A percentile compares a stretch with the other conserved stretches of the same genome.
Conservation (phyloP, 352 stramenopile species). For the Phytophthora kernoviae region DNA sequence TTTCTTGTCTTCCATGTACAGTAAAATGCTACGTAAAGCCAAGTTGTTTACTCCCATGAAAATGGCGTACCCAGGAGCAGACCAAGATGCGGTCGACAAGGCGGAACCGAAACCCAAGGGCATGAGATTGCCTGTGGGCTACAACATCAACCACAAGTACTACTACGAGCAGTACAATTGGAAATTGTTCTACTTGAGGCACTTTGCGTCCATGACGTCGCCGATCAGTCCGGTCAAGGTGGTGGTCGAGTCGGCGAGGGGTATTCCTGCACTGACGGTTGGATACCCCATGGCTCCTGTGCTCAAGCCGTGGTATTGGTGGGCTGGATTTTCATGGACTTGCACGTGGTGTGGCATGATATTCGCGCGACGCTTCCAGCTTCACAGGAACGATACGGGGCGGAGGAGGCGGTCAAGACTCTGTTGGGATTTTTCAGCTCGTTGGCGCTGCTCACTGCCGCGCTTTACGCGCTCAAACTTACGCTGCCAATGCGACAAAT, state of each 20-base stretch:
- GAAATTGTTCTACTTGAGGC: conserved; percentile 85
- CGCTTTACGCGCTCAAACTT: conserved; percentile 70
- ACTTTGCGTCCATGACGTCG: conserved; percentile 89
- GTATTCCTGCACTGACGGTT: conserved; percentile 80
- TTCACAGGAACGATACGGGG: conserved; percentile 69
- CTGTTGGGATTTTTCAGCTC: conserved; percentile 58
- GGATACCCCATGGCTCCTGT: conserved; percentile 88
- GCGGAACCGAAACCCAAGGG: conserved; percentile 52
- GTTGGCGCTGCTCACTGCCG: conserved; percentile 61
- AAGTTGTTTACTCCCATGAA: conserved; percentile 75
- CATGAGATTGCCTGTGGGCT: conserved; percentile 85
- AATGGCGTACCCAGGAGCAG: conserved; percentile 23
- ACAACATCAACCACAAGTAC: conserved; percentile 94
- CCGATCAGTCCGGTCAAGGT: conserved; percentile 85
- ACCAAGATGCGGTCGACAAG: conserved; percentile 47
- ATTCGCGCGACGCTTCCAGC: conserved; percentile 76
- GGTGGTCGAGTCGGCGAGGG: conserved; percentile 79
- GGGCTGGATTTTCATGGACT: conserved; percentile 79
- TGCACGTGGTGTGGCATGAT: conserved; percentile 86
- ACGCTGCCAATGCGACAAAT: conserved; percentile 62
- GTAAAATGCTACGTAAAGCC: conserved; percentile 67
- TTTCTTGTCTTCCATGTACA: conserved; percentile 90
- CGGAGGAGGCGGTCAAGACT: conserved; percentile 74
- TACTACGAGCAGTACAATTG: conserved; percentile 91
- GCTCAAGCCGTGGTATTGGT: conserved; percentile 91